These are phyloP conservation scores for Didymosphaeria variabile DNA, from an alignment of 2,329 filamentous ascomycete species.

Conservation along the genomic window DNA sequence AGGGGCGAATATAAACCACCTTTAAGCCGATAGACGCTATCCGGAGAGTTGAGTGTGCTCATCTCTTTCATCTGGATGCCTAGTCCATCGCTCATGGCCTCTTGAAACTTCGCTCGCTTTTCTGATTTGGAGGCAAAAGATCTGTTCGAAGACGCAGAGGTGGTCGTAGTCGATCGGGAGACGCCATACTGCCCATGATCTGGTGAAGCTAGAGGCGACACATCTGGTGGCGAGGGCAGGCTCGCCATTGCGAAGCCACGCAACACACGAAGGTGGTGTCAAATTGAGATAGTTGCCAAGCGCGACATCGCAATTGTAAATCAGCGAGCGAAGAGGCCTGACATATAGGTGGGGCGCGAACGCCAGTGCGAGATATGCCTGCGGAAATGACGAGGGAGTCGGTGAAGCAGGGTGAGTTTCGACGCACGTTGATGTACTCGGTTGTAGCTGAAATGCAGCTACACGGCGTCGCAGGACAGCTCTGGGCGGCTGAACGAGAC, in stretches of 20 bases:
- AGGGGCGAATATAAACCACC: constrained; percentile 29
- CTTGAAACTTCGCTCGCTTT: constrained; percentile 28
- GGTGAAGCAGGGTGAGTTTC: constrained; percentile 17
- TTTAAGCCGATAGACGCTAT: constrained; percentile 31
- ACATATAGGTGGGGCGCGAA: constrained; percentile 15
- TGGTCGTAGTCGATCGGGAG: constrained; percentile 20
- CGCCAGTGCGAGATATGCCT: neutral
- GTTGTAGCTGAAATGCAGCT: constrained; percentile 16
- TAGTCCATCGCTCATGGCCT: constrained; percentile 31
- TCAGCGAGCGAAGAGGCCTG: constrained; percentile 6
- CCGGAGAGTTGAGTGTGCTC: constrained; percentile 33
- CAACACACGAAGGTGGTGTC: neutral
- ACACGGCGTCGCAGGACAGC: neutral
- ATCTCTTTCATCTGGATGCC: constrained; percentile 39
- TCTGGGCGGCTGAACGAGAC: constrained; percentile 5
- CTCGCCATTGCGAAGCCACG: constrained; percentile 10
- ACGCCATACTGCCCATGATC: constrained; percentile 28
- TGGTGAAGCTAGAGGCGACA: constrained; percentile 29
- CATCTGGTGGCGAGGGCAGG: constrained; percentile 8
- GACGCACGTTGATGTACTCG: constrained; percentile 7
- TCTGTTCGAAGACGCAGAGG: constrained; percentile 29
- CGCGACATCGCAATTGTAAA: constrained; percentile 11
- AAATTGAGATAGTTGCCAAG: constrained; percentile 7
- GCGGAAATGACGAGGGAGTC: constrained; percentile 12
- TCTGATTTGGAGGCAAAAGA: constrained; percentile 20